These are phyloP conservation scores for Alternaria brassicae DNA, from an alignment of 2,329 filamentous ascomycete genomes.

Conservation along the genomic window DNA sequence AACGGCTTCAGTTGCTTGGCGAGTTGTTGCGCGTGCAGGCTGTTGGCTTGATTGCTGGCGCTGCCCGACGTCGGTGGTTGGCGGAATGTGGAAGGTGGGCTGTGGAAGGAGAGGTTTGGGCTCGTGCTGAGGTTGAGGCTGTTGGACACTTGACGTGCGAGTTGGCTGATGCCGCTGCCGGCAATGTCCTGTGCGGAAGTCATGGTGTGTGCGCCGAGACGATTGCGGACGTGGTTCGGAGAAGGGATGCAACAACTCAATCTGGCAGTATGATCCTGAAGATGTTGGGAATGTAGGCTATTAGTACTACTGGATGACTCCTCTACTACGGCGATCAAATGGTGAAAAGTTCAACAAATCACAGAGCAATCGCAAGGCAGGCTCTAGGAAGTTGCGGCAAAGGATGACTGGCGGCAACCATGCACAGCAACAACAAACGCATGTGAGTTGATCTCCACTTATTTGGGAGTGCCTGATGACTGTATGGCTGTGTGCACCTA, in stretches of 20 bases:
- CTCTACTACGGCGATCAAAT: not conserved
- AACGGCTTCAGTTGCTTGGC: conserved; percentile 91
- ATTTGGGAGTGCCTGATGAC: conserved; percentile 12
- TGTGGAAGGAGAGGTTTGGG: conserved; percentile 76
- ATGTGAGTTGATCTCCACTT: conserved; percentile 26
- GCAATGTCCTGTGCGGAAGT: conserved; percentile 48
- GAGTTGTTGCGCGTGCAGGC: conserved; percentile 45
- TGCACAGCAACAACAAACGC: conserved; percentile 24
- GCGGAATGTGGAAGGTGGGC: conserved; percentile 68
- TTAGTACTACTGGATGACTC: conserved; percentile 1
- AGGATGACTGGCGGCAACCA: conserved; percentile 23
- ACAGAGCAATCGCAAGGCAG: conserved; percentile 8
- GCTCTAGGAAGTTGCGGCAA: conserved; percentile 17
- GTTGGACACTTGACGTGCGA: conserved; percentile 61
- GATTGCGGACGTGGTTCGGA: conserved; percentile 29
- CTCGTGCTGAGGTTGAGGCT: conserved; percentile 75
- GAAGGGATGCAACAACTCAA: conserved; percentile 28
- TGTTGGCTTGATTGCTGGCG: conserved; percentile 33
- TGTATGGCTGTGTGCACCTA: conserved; percentile 16
- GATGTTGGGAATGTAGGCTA: conserved; percentile 9
- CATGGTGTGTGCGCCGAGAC: conserved; percentile 39
- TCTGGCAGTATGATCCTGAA: conserved; percentile 23
- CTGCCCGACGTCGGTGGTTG: conserved; percentile 41
- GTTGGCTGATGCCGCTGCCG: conserved; percentile 35
- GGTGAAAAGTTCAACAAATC: conserved; percentile 2